Evolutionary conservation across 2,329 filamentous ascomycete genomes (phyloP).

Genomic region (Colletotrichum lupini): DNA sequence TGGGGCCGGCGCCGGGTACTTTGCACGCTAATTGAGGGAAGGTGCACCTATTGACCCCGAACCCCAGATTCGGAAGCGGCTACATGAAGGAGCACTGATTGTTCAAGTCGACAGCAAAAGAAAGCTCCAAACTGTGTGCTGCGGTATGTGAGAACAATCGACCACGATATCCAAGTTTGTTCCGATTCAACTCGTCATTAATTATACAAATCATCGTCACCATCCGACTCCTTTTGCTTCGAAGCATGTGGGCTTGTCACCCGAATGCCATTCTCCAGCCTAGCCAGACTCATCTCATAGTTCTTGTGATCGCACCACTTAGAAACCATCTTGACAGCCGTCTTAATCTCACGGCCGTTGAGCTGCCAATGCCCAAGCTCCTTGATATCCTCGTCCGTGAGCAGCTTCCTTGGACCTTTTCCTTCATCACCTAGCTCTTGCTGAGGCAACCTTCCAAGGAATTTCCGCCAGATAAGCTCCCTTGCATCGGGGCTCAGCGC

Average conservation of each 20-base stretch:
- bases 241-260: slow-evolving; percentile 55
- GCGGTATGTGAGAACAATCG: too few relatives aligned
- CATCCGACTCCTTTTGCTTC: slow-evolving; percentile 44
- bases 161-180: too few relatives aligned
- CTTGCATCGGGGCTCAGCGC: slow-evolving; percentile 51
- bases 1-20: too few relatives aligned
- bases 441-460: slow-evolving; percentile 49
- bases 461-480: slow-evolving; percentile 57
- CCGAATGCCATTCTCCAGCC: slow-evolving; percentile 57
- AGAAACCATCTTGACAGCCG: slow-evolving; percentile 56
- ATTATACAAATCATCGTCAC: slow-evolving; percentile 43
- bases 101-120: too few relatives aligned
- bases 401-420: slow-evolving; percentile 9
- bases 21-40: too few relatives aligned
- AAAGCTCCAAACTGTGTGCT: too few relatives aligned
- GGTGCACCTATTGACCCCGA: too few relatives aligned
- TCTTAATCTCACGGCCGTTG: slow-evolving; percentile 61
- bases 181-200: not conserved
- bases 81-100: too few relatives aligned
- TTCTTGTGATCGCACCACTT: slow-evolving; percentile 58
- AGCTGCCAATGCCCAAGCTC: slow-evolving; percentile 53
- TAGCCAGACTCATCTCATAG: slow-evolving; percentile 52
- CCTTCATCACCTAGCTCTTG: not conserved
- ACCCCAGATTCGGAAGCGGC: too few relatives aligned
- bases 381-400: slow-evolving; percentile 49